Evolutionary conservation across 2,329 filamentous ascomycete genomes (phyloP).

Genomic region (Didymella sp.): DNA sequence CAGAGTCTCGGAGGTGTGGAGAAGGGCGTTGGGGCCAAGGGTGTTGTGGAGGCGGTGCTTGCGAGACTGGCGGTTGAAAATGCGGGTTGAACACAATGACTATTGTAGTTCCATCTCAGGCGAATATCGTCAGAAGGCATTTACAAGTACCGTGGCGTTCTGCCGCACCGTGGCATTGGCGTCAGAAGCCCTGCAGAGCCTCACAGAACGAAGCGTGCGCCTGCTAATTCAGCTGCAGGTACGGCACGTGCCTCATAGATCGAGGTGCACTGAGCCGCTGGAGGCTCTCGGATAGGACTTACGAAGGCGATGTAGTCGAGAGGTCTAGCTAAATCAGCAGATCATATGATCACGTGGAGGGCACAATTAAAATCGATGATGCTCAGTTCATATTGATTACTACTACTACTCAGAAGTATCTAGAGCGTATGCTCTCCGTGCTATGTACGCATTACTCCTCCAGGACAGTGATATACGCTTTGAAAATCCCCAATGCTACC

Average conservation of each 20-base stretch:
- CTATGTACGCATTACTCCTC: slow-evolving; percentile 25
- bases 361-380: neutral
- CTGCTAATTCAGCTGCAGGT: neutral
- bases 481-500: neutral
- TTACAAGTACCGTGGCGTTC: neutral
- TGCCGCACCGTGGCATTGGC: neutral
- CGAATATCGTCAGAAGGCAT: neutral
- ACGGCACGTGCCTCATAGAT: neutral
- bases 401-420: slow-evolving; percentile 5
- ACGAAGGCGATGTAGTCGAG: neutral
- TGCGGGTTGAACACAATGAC: slow-evolving; percentile 21
- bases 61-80: slow-evolving; percentile 38
- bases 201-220: neutral
- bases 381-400: slow-evolving; percentile 3
- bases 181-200: neutral
- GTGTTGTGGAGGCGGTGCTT: slow-evolving; percentile 42
- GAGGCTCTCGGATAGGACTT: neutral
- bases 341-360: no score
- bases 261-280: neutral
- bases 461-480: slow-evolving; percentile 19
- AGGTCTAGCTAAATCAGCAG: no score
- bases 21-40: slow-evolving; percentile 41
- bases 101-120: neutral
- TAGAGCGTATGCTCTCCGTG: slow-evolving; percentile 9
- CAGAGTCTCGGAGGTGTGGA: slow-evolving; percentile 60